Evolutionary conservation across 176 grass and related monocot species (phyloP).

Genomic region (Urochloa ruziziensis): DNA sequence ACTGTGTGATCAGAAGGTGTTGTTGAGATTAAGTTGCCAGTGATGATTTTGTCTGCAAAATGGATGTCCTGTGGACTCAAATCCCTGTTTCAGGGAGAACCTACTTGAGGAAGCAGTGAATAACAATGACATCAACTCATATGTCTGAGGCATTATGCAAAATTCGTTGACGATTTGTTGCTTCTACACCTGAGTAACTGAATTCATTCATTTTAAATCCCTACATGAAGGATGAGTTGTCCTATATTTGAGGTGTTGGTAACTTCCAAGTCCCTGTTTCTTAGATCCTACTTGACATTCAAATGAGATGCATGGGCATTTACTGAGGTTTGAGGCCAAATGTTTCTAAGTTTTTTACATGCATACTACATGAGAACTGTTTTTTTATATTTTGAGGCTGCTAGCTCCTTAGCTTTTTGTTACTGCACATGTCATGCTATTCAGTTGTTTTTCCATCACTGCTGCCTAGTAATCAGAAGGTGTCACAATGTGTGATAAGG

Average conservation of each 20-base stretch:
- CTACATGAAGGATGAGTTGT: background rate
- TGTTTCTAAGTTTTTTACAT: background rate
- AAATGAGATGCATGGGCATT: too few relatives aligned
- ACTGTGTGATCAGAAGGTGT: background rate
- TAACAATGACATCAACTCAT: conserved; percentile 37
- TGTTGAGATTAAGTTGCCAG: background rate
- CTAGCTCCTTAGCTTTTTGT: background rate
- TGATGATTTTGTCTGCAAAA: conserved; percentile 57
- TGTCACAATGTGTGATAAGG: background rate
- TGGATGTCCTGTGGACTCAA: conserved; percentile 47
- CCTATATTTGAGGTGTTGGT: conserved; percentile 4
- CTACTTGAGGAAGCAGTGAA: conserved; percentile 39
- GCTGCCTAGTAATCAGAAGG: background rate
- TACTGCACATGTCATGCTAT: background rate
- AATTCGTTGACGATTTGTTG: background rate
- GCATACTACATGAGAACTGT: background rate
- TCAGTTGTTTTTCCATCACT: background rate
- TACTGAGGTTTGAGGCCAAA: too few relatives aligned
- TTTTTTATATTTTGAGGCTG: background rate
- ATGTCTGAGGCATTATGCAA: background rate
- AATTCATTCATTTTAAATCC: too few relatives aligned
- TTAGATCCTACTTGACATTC: conserved; percentile 40
- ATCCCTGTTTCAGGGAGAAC: conserved; percentile 56
- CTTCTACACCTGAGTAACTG: too few relatives aligned
- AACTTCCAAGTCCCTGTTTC: conserved; percentile 16